Evolutionary conservation across 176 grass and related monocot genomes (phyloP).

Genomic region (Oryza coarctata): DNA sequence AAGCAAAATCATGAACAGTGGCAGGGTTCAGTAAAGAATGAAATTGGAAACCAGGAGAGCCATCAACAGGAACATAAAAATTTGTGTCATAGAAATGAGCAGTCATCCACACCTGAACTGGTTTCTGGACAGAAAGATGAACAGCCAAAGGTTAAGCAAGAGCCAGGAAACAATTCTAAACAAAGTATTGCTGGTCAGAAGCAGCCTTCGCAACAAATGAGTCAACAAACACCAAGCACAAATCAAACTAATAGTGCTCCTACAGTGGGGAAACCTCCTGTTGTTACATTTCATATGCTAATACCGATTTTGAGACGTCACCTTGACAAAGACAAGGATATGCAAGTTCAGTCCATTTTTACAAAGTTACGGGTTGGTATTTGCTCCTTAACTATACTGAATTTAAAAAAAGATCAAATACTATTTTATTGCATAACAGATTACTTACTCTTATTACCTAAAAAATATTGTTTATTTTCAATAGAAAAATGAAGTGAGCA

Average conservation of each 20-base stretch:
- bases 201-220: slow-evolving; percentile 54
- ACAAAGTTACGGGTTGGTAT: slow-evolving; percentile 75
- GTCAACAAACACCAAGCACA: slow-evolving; percentile 51
- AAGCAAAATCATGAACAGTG: slow-evolving; percentile 51
- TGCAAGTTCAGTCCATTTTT: slow-evolving; percentile 87
- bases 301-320: slow-evolving; percentile 87
- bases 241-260: slow-evolving; percentile 55
- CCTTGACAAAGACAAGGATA: slow-evolving; percentile 85
- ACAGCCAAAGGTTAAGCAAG: slow-evolving; percentile 42
- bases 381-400: slow-evolving; percentile 29
- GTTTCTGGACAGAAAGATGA: slow-evolving; percentile 36
- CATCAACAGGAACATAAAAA: slow-evolving; percentile 56
- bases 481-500: slow-evolving; percentile 92
- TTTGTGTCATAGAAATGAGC: slow-evolving; percentile 39
- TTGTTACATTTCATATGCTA: slow-evolving; percentile 92
- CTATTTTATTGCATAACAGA: slow-evolving; percentile 8
- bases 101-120: slow-evolving; percentile 44
- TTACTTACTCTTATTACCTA: slow-evolving; percentile 24
- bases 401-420: slow-evolving; percentile 23
- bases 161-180: slow-evolving; percentile 52
- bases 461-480: slow-evolving; percentile 32
- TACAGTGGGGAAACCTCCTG: slow-evolving; percentile 52
- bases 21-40: slow-evolving; percentile 48
- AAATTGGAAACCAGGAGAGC: slow-evolving; percentile 46
- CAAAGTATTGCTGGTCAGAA: slow-evolving; percentile 45